Conservation (phyloP, 2,329 filamentous ascomycete species). For the Aspergillus aculeatinus region DNA sequence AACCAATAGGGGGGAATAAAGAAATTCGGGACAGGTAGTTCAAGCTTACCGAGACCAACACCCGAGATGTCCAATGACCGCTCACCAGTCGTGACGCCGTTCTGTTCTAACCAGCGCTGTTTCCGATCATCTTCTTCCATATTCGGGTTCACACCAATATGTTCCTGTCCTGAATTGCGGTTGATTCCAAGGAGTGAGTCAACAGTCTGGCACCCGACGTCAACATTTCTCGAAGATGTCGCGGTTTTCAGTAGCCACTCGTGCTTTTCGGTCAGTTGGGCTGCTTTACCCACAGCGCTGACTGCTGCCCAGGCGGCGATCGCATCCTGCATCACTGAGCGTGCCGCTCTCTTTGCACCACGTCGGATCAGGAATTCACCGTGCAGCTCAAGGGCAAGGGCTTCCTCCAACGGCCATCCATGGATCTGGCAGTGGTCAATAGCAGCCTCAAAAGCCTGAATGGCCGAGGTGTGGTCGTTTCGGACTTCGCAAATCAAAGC, state of each 20-base stretch:
- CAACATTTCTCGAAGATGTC: slow-evolving; percentile 51
- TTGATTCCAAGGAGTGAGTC: slow-evolving; percentile 48
- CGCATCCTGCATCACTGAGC: slow-evolving; percentile 57
- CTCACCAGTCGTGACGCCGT: slow-evolving; percentile 38
- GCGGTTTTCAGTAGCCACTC: slow-evolving; percentile 61
- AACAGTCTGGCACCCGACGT: slow-evolving; percentile 59
- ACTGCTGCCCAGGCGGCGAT: slow-evolving; percentile 60
- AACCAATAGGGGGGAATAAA: background rate
- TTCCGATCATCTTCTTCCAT: slow-evolving; percentile 43
- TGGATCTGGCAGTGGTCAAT: slow-evolving; percentile 62
- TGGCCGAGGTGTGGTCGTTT: slow-evolving; percentile 45
- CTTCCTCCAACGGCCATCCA: slow-evolving; percentile 59
- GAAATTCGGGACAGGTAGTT: background rate
- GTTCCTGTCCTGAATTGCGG: slow-evolving; percentile 32
- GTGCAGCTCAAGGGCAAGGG: slow-evolving; percentile 60
- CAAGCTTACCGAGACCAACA: slow-evolving; percentile 38
- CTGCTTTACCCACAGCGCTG: slow-evolving; percentile 59
- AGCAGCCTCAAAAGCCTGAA: slow-evolving; percentile 48
- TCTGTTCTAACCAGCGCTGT: slow-evolving; percentile 45
- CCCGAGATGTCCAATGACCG: slow-evolving; percentile 44
- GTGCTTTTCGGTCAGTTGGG: slow-evolving; percentile 58
- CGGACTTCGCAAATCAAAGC: slow-evolving; percentile 55
- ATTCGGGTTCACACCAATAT: slow-evolving; percentile 29
- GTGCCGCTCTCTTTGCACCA: slow-evolving; percentile 59
- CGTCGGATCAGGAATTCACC: slow-evolving; percentile 58